Evolutionary conservation across 805 yeast species (phyloP).

Genomic region (Kazachstania bromeliacearum): DNA sequence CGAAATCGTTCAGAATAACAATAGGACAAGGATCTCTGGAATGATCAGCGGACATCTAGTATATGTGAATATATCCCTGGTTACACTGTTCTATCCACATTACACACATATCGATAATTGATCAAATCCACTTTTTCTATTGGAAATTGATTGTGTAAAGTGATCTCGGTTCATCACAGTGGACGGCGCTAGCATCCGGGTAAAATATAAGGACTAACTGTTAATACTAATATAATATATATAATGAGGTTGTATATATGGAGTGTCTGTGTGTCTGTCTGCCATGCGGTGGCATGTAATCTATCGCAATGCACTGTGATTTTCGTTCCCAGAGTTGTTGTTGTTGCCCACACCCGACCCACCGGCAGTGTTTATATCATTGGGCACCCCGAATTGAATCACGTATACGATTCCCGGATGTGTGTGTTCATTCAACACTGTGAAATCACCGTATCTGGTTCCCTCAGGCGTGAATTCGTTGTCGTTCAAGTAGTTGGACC

Average conservation of each 20-base stretch:
- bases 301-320: too few relatives aligned
- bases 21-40: constrained; percentile 99
- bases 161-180: too few relatives aligned
- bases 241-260: too few relatives aligned
- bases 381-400: constrained; percentile 6
- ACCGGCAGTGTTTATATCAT: neutral
- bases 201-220: too few relatives aligned
- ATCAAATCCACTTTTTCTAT: too few relatives aligned
- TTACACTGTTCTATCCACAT: too few relatives aligned
- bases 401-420: constrained; percentile 13
- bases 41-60: constrained; percentile 84
- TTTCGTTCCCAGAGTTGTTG: neutral
- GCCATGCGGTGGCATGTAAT: too few relatives aligned
- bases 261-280: too few relatives aligned
- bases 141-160: too few relatives aligned
- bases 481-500: neutral
- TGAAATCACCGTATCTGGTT: constrained; percentile 7
- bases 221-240: too few relatives aligned
- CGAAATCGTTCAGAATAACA: constrained; percentile 91
- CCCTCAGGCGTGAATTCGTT: constrained; percentile 1
- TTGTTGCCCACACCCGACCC: neutral
- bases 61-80: too few relatives aligned
- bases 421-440: constrained; percentile 7
- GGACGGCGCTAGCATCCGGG: constrained; percentile 1
- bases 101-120: too few relatives aligned